Base-by-base conservation (phyloP, 176 grass and related monocot species). In the Eragrostis curvula region DNA sequence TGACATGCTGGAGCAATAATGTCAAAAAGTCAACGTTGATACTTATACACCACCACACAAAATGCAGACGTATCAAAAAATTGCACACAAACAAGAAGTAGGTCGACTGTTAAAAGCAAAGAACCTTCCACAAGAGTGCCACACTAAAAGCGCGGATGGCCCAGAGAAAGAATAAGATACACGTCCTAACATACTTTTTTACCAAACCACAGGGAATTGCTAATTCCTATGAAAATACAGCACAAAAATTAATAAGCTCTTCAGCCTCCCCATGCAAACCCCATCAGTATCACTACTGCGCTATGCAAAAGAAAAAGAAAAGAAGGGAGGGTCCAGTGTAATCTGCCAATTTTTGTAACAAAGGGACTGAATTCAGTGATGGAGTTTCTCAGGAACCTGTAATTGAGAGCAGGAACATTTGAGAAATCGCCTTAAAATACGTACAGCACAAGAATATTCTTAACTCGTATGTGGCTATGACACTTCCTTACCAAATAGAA, bases 1-100 rank as follows among this genome's bases (percentile, higher is more conserved):
- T 94, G 61, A 94, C 91, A 82, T 84, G 94, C 91, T 97, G 87
- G 86, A 81, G 40, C n/a, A 64, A 70, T 88, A 78, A 69, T 79
- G 44, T 68, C 44, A 73, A 43, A 66, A 80, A 21, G 23, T 27
- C 14, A 61, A 61, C 14, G 58, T 13, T 28, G 24, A 61, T 28
- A 61, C 32, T 36, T 36, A 36, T 36, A 4, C 4, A 36, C 3
- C 32, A 3, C 24, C 85, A 23, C 32, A 74, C 49, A 66, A 78
- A 71, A 74, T 73, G 25, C 28, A 66, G 7, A 74, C 3, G 14
- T 43, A 28, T 28, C 6, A 61, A 24, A 60, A 27, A 60, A 60
- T 60, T 60, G 57, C 25, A 23, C 10, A 58, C 8, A 58, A 57
- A 12, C 9, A 55, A 48, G 32, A 68, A 78, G 18, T 71, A 83